phyloP scores from a whole-genome alignment of 768 basidiomycete species.

The Hemileccinum rubropunctum region DNA sequence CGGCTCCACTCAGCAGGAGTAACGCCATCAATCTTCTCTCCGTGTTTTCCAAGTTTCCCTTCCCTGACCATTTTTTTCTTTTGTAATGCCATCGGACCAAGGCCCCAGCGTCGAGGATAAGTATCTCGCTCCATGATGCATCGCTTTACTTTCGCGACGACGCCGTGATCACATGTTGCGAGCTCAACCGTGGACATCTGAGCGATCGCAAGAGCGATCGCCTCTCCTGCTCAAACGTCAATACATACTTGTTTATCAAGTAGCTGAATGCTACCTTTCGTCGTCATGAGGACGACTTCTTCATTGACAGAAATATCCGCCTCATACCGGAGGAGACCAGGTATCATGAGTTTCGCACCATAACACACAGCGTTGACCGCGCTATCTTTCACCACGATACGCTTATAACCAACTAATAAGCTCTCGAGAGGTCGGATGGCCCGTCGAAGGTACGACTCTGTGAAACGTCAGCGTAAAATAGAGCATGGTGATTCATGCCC shows the following conservation, averaged over 20 bases:
- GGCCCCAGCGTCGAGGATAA: slow-evolving; percentile 96
- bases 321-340: slow-evolving; percentile 95
- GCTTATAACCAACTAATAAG: slow-evolving; percentile 92
- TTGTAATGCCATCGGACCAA: slow-evolving; percentile 94
- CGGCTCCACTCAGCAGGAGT: slow-evolving; percentile 91
- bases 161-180: slow-evolving; percentile 96
- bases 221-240: slow-evolving; percentile 59
- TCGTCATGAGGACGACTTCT: slow-evolving; percentile 98
- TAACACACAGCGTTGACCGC: slow-evolving; percentile 99
- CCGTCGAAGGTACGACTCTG: slow-evolving; percentile 95
- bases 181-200: slow-evolving; percentile 99
- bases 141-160: slow-evolving; percentile 98
- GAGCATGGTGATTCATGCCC: slow-evolving; percentile 17
- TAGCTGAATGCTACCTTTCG: slow-evolving; percentile 65
- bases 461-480: slow-evolving; percentile 12
- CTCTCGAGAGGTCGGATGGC: slow-evolving; percentile 94
- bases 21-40: slow-evolving; percentile 80
- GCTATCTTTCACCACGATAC: slow-evolving; percentile 98
- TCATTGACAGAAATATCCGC: slow-evolving; percentile 92
- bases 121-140: slow-evolving; percentile 99
- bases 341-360: slow-evolving; percentile 99
- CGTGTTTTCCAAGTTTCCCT: slow-evolving; percentile 95
- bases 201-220: slow-evolving; percentile 90
- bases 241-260: background rate
- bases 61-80: slow-evolving; percentile 99